These are phyloP conservation scores for Plectosphaerella plurivora DNA, from an alignment of 2,329 filamentous ascomycete genomes.

Conservation along the genomic window DNA sequence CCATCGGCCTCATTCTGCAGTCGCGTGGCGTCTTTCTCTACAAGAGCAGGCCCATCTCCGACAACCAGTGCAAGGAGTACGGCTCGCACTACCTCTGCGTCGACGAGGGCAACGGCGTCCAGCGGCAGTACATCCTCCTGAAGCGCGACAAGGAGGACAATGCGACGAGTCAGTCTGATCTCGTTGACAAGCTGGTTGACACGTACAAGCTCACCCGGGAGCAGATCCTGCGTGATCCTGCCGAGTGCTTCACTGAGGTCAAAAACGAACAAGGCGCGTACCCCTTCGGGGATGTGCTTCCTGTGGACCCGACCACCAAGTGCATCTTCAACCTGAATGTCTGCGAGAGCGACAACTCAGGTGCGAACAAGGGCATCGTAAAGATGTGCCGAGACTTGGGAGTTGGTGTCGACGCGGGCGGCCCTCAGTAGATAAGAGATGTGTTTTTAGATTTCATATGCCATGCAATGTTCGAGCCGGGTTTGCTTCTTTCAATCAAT, in stretches of 20 bases:
- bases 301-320: constrained; percentile 1
- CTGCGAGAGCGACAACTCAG: background rate
- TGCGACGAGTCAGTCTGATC: background rate
- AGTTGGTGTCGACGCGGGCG: background rate
- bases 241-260: constrained; percentile 1
- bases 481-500: no score
- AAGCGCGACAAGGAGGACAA: constrained; percentile 4
- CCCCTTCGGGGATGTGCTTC: background rate
- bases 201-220: constrained; percentile 9
- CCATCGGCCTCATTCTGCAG: constrained; percentile 7
- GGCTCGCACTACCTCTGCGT: constrained; percentile 2
- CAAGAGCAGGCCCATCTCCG: background rate
- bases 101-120: constrained; percentile 1
- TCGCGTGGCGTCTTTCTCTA: constrained; percentile 7
- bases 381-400: background rate
- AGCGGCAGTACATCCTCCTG: constrained; percentile 3
- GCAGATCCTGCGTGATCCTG: constrained; percentile 1
- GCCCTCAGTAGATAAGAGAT: background rate
- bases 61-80: constrained; percentile 1
- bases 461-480: no score
- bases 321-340: constrained; percentile 3
- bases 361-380: background rate
- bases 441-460: no score
- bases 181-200: constrained; percentile 4
- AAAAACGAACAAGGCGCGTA: background rate